These are phyloP conservation scores for Xylariaceae sp. DNA, from an alignment of 2,329 filamentous ascomycete species.

Conservation along the genomic window DNA sequence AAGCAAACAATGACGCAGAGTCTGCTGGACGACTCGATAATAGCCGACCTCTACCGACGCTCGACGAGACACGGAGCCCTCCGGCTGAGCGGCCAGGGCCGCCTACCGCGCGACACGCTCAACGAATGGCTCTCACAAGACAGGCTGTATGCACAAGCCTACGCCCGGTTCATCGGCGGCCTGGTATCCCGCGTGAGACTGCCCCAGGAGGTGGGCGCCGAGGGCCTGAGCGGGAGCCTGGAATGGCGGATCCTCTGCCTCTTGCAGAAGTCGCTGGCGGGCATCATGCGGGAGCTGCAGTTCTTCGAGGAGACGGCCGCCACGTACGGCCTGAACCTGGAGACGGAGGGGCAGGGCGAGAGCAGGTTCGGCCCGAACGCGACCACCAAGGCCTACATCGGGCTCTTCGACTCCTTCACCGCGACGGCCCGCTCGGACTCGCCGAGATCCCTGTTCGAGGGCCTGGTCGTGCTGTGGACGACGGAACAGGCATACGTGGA, in stretches of 20 bases:
- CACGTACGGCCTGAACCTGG: slow-evolving; percentile 24
- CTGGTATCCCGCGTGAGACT: slow-evolving; percentile 28
- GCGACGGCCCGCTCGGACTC: slow-evolving; percentile 7
- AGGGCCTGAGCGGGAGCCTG: slow-evolving; percentile 13
- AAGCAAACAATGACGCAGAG: slow-evolving; percentile 17
- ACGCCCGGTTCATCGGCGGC: slow-evolving; percentile 28
- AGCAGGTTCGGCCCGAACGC: slow-evolving; percentile 20
- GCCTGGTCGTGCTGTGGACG: slow-evolving; percentile 69
- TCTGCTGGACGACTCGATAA: slow-evolving; percentile 20
- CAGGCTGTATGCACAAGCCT: slow-evolving; percentile 30
- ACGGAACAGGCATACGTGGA: slow-evolving; percentile 62
- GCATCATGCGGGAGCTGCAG: slow-evolving; percentile 25
- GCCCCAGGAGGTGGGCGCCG: slow-evolving; percentile 11
- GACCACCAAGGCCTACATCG: slow-evolving; percentile 24
- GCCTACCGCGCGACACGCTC: slow-evolving; percentile 20
- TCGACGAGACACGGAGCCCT: slow-evolving; percentile 28
- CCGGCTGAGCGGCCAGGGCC: slow-evolving; percentile 24
- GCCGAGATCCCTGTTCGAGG: slow-evolving; percentile 47
- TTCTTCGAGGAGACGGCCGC: slow-evolving; percentile 28
- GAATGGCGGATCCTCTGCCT: slow-evolving; percentile 26
- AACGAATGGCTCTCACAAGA: slow-evolving; percentile 31
- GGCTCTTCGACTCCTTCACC: slow-evolving; percentile 28
- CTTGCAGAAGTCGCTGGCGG: slow-evolving; percentile 24
- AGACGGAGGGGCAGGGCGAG: slow-evolving; percentile 13
- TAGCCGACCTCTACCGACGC: slow-evolving; percentile 21